These are phyloP conservation scores for Leccinum fallax DNA, from an alignment of 1,284 basidiomycete genomes.

Conservation along the genomic window DNA sequence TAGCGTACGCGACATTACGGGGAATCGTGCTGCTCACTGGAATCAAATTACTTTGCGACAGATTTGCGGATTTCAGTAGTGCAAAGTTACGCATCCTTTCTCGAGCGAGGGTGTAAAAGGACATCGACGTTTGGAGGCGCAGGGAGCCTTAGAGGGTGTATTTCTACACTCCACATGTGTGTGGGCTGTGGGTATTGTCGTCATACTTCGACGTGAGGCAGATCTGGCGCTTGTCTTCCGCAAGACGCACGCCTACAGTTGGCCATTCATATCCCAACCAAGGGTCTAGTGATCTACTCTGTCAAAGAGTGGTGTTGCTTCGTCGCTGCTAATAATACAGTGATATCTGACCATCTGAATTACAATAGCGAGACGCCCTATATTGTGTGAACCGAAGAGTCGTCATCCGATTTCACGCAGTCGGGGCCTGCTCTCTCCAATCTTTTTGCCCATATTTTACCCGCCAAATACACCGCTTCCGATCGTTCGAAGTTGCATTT, in stretches of 20 bases:
- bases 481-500: conserved; percentile 25
- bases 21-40: conserved; percentile 14
- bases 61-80: not conserved
- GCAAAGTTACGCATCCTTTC: conserved; percentile 9
- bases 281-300: conserved; percentile 12
- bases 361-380: not conserved
- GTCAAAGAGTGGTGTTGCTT: conserved; percentile 7
- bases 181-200: conserved; percentile 20
- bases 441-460: conserved; percentile 28
- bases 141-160: not conserved
- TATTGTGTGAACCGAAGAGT: conserved; percentile 20
- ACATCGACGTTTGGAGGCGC: conserved; percentile 7
- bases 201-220: conserved; percentile 15
- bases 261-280: conserved; percentile 19
- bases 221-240: not conserved
- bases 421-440: conserved; percentile 23
- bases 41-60: not conserved
- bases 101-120: conserved; percentile 3
- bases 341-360: conserved; percentile 1
- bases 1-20: not conserved
- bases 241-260: not conserved
- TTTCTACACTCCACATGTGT: not conserved
- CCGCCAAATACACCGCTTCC: conserved; percentile 27
- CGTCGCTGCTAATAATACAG: conserved; percentile 11
- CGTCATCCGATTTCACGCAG: conserved; percentile 28